phyloP scores from a whole-genome alignment of 2,329 filamentous ascomycete species.

The Trichoderma hamatum region DNA sequence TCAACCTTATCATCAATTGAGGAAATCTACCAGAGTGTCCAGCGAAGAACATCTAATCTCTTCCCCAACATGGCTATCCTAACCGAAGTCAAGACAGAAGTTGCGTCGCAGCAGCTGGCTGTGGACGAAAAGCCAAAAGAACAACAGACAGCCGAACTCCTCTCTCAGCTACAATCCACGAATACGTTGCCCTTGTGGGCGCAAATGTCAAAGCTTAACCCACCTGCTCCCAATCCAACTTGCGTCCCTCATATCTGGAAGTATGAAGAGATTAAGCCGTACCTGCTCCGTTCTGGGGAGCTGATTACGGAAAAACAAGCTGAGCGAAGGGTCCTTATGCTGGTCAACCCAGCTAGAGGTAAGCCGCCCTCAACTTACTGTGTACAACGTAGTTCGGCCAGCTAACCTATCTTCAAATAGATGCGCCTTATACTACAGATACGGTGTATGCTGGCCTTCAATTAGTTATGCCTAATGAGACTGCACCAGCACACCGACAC shows the following conservation, averaged over 20 bases:
- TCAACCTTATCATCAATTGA: neutral
- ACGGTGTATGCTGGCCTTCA: conserved; percentile 61
- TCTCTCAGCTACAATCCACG: neutral
- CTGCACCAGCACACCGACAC: conserved; percentile 58
- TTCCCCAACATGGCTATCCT: neutral
- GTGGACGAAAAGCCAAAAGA: neutral
- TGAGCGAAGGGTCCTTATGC: conserved; percentile 48
- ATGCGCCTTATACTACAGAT: conserved; percentile 59
- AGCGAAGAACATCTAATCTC: neutral
- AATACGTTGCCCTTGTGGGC: conserved; percentile 49
- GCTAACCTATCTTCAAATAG: conserved; percentile 32
- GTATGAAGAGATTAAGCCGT: conserved; percentile 41
- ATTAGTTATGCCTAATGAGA: conserved; percentile 59
- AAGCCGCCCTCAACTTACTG: conserved; percentile 42
- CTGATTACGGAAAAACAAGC: conserved; percentile 46
- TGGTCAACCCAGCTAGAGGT: conserved; percentile 47
- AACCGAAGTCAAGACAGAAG: neutral
- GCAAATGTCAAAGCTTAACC: conserved; percentile 52
- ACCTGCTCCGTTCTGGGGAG: conserved; percentile 41
- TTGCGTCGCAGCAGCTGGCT: neutral
- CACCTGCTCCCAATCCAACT: conserved; percentile 49
- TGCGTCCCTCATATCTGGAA: conserved; percentile 46
- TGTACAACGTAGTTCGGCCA: neutral
- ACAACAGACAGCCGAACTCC: neutral
- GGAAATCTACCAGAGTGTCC: neutral